Conservation (phyloP, 306 rosid species). For the Cucurbita maxima region DNA sequence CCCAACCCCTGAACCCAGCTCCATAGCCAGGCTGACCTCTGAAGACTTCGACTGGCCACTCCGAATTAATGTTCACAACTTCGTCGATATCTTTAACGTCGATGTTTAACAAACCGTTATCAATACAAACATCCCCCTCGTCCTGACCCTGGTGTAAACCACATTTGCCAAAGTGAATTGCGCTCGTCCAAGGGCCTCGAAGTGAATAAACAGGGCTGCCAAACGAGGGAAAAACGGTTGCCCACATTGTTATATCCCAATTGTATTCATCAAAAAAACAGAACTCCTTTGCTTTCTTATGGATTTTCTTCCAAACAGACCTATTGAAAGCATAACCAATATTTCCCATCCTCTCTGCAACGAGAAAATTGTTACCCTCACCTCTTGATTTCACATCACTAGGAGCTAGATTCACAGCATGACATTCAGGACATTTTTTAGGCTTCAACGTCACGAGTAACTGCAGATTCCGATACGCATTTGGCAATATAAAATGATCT, state of each 20-base stretch:
- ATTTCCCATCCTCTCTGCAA: slow-evolving; percentile 97
- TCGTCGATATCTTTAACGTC: slow-evolving; percentile 37
- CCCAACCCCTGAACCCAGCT: slow-evolving; percentile 96
- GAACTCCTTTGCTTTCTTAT: slow-evolving; percentile 53
- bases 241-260: slow-evolving; percentile 99
- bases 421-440: slow-evolving; percentile 63
- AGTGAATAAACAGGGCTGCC: slow-evolving; percentile 72
- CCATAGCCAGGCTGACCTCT: slow-evolving; percentile 69
- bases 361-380: slow-evolving; percentile 45
- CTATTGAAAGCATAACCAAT: slow-evolving; percentile 74
- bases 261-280: slow-evolving; percentile 89
- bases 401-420: slow-evolving; percentile 91
- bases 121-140: slow-evolving; percentile 50
- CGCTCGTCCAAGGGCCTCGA: slow-evolving; percentile 80
- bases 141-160: slow-evolving; percentile 98
- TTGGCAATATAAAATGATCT: slow-evolving; percentile 80
- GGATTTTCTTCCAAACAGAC: slow-evolving; percentile 84
- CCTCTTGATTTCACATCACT: slow-evolving; percentile 88
- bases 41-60: slow-evolving; percentile 50
- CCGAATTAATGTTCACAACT: slow-evolving; percentile 48
- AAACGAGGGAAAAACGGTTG: slow-evolving; percentile 88
- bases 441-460: slow-evolving; percentile 49
- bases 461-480: slow-evolving; percentile 78
- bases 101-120: slow-evolving; percentile 48
- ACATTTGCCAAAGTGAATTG: slow-evolving; percentile 85